Base-by-base conservation (phyloP, 2,329 filamentous ascomycete species). In the Clarireedia hainanense region DNA sequence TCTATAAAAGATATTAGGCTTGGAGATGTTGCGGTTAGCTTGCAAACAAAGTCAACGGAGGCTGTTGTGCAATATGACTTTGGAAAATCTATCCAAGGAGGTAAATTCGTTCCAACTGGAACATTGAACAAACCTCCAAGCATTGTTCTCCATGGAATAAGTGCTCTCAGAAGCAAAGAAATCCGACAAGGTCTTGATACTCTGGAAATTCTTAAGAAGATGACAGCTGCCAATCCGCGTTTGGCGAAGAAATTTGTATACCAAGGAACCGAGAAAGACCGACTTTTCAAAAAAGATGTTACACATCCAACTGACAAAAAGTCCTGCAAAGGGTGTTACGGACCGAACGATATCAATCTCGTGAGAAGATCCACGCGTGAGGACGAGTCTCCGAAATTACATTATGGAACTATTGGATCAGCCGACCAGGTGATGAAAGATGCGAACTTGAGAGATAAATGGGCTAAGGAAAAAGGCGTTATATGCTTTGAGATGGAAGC, bases 341-440 rank as follows among this genome's bases (percentile, higher is more conserved):
- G 48, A 6, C 36, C n/a, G n/a, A 23, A 7, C 42, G 14, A 50
- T 14, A 20, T 50, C 37, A 50, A 50, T 50, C 37, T 50, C 20
- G 48, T 50, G 2, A 50, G 34, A 50, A 50, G 48, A 43, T 17
- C 4, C 26, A 36, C 17, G 24, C 23, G 48, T 24, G 6, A 7
- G 5, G 14, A 30, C n/a, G 30, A 36, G 30, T 30, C 30, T 23
- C 43, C 45, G 14, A 2, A 27, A 26, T 14, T 97, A 12, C 47
- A 55, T 27, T 48, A 55, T 27, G 48, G 56, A 24, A 55, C 47
- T 20, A 55, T 58, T 45, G 51, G 30, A 37, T 55, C 51, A 15
- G 56, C 43, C 34, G 45, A 58, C 51, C 34, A 40, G 17, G 56
- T 58, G n/a, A 50, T 57, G 51, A 55, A 55, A 47, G 42, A 58